These are phyloP conservation scores for Parmales sp. DNA, from an alignment of 108 stramenopile species.

Conservation along the genomic window DNA sequence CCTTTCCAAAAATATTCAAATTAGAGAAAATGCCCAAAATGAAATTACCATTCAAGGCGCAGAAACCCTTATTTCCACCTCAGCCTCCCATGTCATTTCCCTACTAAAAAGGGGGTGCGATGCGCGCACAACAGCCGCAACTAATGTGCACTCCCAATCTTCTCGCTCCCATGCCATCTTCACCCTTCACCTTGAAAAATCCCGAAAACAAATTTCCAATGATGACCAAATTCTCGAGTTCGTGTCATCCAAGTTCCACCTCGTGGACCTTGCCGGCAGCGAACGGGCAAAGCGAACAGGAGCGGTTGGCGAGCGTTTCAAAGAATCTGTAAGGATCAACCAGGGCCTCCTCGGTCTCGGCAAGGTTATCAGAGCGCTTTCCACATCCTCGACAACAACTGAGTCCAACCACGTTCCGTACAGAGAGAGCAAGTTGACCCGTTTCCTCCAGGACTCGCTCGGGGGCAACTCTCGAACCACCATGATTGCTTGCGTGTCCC, in stretches of 20 bases:
- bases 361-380: constrained; percentile 91
- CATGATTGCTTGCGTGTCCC: constrained; percentile 90
- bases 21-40: not conserved
- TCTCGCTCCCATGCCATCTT: constrained; percentile 6
- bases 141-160: not conserved
- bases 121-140: not conserved
- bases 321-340: constrained; percentile 94
- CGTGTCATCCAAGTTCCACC: not conserved
- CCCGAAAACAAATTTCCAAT: not conserved
- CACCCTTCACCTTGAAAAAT: not conserved
- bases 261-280: constrained; percentile 56
- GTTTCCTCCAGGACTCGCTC: constrained; percentile 70
- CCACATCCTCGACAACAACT: too few relatives aligned
- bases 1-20: not conserved
- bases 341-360: constrained; percentile 90
- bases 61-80: not conserved
- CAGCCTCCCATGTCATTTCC: not conserved
- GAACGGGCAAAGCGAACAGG: constrained; percentile 50
- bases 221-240: not conserved
- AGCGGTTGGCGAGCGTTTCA: constrained; percentile 63
- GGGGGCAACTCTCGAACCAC: constrained; percentile 94
- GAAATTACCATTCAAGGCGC: not conserved
- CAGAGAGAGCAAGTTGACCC: constrained; percentile 86
- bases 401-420: too few relatives aligned
- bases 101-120: not conserved